Conservation (phyloP, 73 alveolate genomes). For the Durusdinium trenchii region DNA sequence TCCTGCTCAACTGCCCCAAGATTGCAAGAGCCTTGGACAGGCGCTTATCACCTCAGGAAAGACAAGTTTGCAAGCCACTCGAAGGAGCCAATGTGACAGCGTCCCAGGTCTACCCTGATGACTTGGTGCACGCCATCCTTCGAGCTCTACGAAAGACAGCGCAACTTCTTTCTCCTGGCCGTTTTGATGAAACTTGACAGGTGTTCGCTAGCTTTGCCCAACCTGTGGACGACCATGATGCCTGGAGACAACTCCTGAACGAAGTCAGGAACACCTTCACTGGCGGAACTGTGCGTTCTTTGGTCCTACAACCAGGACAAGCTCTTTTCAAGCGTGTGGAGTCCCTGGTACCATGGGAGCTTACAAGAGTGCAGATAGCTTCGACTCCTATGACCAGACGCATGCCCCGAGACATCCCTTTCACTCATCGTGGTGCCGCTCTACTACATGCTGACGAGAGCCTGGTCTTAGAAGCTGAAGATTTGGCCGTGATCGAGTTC, state of each 20-base stretch:
- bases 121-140: background rate
- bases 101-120: background rate
- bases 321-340: no score
- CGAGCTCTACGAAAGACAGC: background rate
- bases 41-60: background rate
- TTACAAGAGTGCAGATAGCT: no score
- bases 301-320: no score
- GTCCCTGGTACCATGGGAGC: no score
- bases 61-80: background rate
- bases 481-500: background rate
- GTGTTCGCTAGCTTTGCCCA: background rate
- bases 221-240: background rate
- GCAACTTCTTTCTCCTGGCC: background rate
- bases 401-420: background rate
- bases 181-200: background rate
- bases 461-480: background rate
- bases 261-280: background rate
- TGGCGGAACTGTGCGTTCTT: no score
- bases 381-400: background rate
- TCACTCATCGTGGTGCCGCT: constrained; percentile 34
- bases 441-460: background rate
- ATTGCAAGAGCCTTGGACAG: background rate
- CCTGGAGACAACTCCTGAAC: background rate
- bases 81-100: background rate
- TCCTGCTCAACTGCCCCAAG: background rate